These are phyloP conservation scores for Ceratocystis ficicola DNA, from an alignment of 2,329 filamentous ascomycete genomes.

Conservation along the genomic window DNA sequence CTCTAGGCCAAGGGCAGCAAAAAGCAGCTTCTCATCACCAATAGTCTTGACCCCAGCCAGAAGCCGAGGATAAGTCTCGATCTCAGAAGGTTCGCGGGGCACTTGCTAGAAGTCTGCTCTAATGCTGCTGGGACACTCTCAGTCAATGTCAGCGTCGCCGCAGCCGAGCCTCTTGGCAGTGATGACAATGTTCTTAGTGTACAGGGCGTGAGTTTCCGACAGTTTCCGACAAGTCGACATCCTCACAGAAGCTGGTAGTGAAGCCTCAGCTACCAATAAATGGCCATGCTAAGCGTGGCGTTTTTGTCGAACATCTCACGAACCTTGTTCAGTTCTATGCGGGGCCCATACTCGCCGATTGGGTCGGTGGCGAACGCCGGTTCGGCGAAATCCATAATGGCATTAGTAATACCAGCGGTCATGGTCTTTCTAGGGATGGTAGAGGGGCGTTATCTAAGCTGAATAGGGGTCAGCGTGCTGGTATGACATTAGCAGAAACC, in stretches of 20 bases:
- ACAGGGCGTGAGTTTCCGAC: slow-evolving; percentile 40
- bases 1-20: slow-evolving; percentile 53
- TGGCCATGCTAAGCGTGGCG: slow-evolving; percentile 55
- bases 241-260: slow-evolving; percentile 47
- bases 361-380: slow-evolving; percentile 36
- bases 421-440: neutral
- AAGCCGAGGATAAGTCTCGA: slow-evolving; percentile 50
- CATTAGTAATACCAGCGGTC: slow-evolving; percentile 38
- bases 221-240: slow-evolving; percentile 39
- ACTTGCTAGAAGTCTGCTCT: slow-evolving; percentile 55
- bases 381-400: slow-evolving; percentile 48
- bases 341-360: slow-evolving; percentile 38
- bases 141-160: slow-evolving; percentile 55
- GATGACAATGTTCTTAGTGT: slow-evolving; percentile 50
- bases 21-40: slow-evolving; percentile 45
- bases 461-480: no score
- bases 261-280: slow-evolving; percentile 67
- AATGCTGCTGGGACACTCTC: slow-evolving; percentile 56
- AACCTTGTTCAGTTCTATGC: slow-evolving; percentile 35
- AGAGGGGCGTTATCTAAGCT: neutral
- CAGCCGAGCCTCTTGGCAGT: slow-evolving; percentile 51
- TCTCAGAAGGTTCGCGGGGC: slow-evolving; percentile 53
- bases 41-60: slow-evolving; percentile 45
- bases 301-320: slow-evolving; percentile 34
- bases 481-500: neutral